Conservation (phyloP, 306 rosid genomes). For the Quercus glauca region DNA sequence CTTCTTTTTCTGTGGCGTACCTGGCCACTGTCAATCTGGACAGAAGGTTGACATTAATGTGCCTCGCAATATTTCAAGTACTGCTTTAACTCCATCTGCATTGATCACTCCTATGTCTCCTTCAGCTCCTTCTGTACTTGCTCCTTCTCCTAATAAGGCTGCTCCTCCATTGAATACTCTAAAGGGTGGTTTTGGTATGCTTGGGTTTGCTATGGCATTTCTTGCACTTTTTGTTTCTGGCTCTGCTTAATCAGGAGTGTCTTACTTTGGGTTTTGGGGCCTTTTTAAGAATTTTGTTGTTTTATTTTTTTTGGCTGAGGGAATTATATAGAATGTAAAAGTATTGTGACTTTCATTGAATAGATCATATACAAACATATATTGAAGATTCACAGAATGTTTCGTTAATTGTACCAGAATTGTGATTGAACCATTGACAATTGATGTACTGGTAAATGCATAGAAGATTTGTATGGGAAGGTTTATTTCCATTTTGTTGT, state of each 20-base stretch:
- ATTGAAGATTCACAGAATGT: not conserved
- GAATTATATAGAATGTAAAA: not conserved
- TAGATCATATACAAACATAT: not conserved
- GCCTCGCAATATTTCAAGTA: constrained; percentile 16
- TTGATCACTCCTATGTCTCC: constrained; percentile 31
- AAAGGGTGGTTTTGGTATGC: constrained; percentile 22
- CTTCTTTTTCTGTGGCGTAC: constrained; percentile 79
- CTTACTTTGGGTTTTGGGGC: not conserved
- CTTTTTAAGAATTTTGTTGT: not conserved
- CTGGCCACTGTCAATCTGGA: constrained; percentile 86
- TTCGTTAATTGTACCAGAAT: not conserved
- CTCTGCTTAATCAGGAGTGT: constrained; percentile 11
- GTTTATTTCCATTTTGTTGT: not conserved
- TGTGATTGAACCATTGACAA: not conserved
- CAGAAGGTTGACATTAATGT: constrained; percentile 77
- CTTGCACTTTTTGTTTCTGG: constrained; percentile 30
- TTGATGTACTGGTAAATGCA: not conserved
- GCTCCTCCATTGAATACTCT: constrained; percentile 23
- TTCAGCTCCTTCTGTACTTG: constrained; percentile 31
- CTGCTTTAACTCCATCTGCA: constrained; percentile 44
- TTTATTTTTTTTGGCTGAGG: not conserved
- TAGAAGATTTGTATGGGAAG: not conserved
- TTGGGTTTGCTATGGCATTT: constrained; percentile 31
- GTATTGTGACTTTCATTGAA: not conserved
- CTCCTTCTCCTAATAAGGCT: constrained; percentile 48